phyloP scores from a whole-genome alignment of 495 filamentous ascomycete species.

The Neurospora intermedia region DNA sequence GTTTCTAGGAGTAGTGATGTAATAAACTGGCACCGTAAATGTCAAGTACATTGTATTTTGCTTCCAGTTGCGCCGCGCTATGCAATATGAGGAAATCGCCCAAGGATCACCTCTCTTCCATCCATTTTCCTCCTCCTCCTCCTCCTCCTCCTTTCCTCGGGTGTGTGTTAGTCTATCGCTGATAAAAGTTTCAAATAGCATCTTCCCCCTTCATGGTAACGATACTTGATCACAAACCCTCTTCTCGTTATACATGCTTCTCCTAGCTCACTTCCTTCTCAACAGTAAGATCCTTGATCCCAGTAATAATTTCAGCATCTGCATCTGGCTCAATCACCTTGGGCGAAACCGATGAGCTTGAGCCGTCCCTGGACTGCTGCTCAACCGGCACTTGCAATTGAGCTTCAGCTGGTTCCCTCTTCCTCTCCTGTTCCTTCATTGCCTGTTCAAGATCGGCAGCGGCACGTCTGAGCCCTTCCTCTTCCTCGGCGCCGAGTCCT shows the following conservation, averaged over 20 bases:
- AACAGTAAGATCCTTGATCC: conserved; percentile 31
- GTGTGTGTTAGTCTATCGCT: neutral
- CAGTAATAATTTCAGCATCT: conserved; percentile 40
- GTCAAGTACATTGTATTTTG: neutral
- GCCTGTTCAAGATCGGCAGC: neutral
- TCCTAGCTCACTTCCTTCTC: conserved; percentile 18
- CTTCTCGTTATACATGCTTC: neutral
- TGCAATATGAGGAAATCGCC: conserved; percentile 10
- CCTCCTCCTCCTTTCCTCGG: neutral
- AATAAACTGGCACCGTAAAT: neutral
- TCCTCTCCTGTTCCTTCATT: neutral
- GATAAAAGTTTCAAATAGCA: neutral
- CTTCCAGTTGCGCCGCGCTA: conserved; percentile 18
- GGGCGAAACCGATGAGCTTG: conserved; percentile 4
- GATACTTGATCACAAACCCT: neutral
- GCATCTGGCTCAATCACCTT: conserved; percentile 22
- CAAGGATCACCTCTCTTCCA: neutral
- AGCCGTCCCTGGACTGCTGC: neutral
- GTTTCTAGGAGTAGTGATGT: neutral
- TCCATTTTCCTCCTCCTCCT: neutral
- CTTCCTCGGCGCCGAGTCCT: neutral
- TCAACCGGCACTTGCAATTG: conserved; percentile 1
- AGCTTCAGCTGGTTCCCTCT: neutral
- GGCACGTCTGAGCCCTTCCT: neutral
- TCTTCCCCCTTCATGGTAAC: neutral